A percentile compares a stretch with the other conserved stretches of the same genome.
Conservation (phyloP, 805 yeast genomes). For the Priceomyces carsonii region DNA sequence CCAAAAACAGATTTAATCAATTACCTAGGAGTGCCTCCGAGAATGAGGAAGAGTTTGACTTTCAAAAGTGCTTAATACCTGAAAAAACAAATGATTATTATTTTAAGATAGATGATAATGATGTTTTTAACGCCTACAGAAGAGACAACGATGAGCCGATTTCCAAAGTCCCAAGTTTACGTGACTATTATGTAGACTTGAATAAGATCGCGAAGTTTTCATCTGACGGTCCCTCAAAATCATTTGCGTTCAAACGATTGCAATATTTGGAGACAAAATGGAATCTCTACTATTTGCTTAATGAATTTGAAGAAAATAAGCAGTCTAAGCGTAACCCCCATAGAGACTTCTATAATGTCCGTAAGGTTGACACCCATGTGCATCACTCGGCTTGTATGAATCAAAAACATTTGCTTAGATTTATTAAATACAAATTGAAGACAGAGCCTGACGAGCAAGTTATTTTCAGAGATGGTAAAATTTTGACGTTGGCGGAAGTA, state of each 20-base stretch:
- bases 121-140: constrained; percentile 65
- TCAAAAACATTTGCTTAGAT: constrained; percentile 92
- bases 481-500: constrained; percentile 83
- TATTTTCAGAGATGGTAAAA: constrained; percentile 88
- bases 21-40: constrained; percentile 29
- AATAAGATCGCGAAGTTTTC: constrained; percentile 72
- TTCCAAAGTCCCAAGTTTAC: constrained; percentile 73
- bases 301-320: constrained; percentile 90
- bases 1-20: constrained; percentile 55
- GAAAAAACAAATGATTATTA: constrained; percentile 39
- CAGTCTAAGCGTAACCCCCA: constrained; percentile 93
- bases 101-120: constrained; percentile 56
- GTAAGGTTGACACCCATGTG: constrained; percentile 97
- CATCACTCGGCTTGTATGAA: constrained; percentile 99
- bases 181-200: constrained; percentile 83
- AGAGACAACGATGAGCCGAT: constrained; percentile 33
- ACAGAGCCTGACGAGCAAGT: constrained; percentile 86
- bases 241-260: constrained; percentile 91
- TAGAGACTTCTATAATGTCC: constrained; percentile 93
- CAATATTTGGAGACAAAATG: constrained; percentile 96
- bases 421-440: constrained; percentile 91
- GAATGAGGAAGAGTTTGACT: constrained; percentile 57
- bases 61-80: constrained; percentile 58
- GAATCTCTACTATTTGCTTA: constrained; percentile 84
- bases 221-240: constrained; percentile 94